Percentiles rank a stretch among this genome's conserved stretches.
These are phyloP conservation scores for Fraxinus latifolia DNA, from an alignment of 305 asterid species.

Conservation along the genomic window DNA sequence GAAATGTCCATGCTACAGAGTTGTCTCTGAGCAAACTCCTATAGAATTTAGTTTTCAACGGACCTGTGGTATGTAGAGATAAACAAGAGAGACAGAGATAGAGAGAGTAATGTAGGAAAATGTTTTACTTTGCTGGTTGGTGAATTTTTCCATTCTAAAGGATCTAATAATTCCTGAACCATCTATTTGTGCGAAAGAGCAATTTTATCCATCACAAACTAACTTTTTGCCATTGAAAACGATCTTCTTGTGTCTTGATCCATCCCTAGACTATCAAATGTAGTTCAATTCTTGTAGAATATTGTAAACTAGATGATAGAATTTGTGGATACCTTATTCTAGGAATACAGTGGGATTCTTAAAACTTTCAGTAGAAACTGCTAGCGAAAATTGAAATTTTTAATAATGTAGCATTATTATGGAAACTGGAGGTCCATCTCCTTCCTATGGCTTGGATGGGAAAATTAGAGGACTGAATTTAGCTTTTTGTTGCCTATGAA, in stretches of 20 bases:
- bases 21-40: not conserved
- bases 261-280: not conserved
- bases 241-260: not conserved
- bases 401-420: not conserved
- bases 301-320: not conserved
- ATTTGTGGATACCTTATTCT: not conserved
- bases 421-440: not conserved
- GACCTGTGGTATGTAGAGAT: not conserved
- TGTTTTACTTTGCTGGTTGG: not conserved
- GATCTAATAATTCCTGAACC: not conserved
- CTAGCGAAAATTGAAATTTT: not conserved
- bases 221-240: not conserved
- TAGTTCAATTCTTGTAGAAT: not conserved
- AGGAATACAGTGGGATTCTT: not conserved
- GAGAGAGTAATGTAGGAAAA: not conserved
- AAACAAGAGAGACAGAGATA: not conserved
- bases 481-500: not conserved
- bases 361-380: not conserved
- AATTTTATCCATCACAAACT: not conserved
- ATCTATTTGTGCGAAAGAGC: not conserved
- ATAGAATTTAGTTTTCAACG: not conserved
- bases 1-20: too few species aligned
- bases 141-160: not conserved
- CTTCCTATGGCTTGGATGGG: not conserved
- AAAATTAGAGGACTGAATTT: not conserved